phyloP scores from a whole-genome alignment of 495 filamentous ascomycete species.

The Peziza echinospora region DNA sequence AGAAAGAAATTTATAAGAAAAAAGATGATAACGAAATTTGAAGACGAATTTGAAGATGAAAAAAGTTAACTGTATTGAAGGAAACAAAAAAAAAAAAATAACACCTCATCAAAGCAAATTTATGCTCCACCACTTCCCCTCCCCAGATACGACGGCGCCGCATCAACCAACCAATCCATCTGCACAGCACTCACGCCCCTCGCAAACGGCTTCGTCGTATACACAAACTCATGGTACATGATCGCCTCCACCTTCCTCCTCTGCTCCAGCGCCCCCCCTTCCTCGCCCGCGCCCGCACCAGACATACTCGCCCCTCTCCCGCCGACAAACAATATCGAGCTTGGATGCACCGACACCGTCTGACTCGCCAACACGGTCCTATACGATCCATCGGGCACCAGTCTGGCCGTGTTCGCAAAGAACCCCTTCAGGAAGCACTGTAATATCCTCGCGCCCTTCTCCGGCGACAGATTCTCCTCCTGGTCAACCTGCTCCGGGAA shows the following conservation, averaged over 20 bases:
- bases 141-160: conserved; percentile 24
- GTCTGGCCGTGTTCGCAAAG: conserved; percentile 54
- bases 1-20: neutral
- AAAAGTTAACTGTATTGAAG: neutral
- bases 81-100: neutral
- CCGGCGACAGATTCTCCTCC: conserved; percentile 23
- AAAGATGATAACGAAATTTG: neutral
- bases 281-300: no score
- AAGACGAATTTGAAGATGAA: neutral
- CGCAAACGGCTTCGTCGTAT: conserved; percentile 77
- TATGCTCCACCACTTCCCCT: neutral
- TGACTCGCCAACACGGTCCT: conserved; percentile 67
- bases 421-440: conserved; percentile 71
- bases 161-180: conserved; percentile 66
- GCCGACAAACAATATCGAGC: conserved; percentile 50
- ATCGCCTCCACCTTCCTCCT: conserved; percentile 76
- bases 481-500: neutral
- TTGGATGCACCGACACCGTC: conserved; percentile 71
- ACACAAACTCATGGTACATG: conserved; percentile 90
- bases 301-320: neutral
- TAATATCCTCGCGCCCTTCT: conserved; percentile 36
- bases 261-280: neutral
- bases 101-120: neutral
- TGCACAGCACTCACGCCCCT: conserved; percentile 72
- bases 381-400: conserved; percentile 70